A percentile compares a stretch with the other conserved stretches of the same genome.
Evolutionary conservation across 768 basidiomycete genomes (phyloP).

Genomic region (Russula griseocarnosa): DNA sequence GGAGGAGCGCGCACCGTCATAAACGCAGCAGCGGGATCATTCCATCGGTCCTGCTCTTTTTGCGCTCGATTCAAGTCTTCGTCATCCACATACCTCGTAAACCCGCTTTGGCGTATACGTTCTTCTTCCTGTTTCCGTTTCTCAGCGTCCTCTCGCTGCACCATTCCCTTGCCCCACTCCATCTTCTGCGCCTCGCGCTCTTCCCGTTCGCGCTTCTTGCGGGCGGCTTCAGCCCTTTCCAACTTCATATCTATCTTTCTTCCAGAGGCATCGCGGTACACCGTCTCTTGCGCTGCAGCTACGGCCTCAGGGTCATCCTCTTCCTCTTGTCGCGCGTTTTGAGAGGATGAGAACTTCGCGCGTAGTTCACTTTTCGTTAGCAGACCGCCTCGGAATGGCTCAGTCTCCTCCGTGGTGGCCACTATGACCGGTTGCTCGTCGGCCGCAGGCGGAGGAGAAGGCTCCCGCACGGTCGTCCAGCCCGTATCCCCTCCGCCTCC

Average conservation of each 20-base stretch:
- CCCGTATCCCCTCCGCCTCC: slow-evolving; percentile 40
- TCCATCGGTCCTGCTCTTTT: slow-evolving; percentile 82
- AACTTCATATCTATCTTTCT: slow-evolving; percentile 86
- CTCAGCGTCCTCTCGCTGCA: slow-evolving; percentile 80
- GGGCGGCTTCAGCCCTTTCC: slow-evolving; percentile 78
- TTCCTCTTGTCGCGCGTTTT: slow-evolving; percentile 35
- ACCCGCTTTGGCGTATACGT: slow-evolving; percentile 57
- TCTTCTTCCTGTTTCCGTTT: slow-evolving; percentile 60
- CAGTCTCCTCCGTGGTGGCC: slow-evolving; percentile 35
- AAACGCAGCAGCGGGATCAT: slow-evolving; percentile 96
- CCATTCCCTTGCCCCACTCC: slow-evolving; percentile 97
- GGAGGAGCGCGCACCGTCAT: slow-evolving; percentile 63
- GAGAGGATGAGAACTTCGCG: slow-evolving; percentile 49
- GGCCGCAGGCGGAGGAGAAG: slow-evolving; percentile 49
- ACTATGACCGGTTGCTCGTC: slow-evolving; percentile 70
- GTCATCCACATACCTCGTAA: slow-evolving; percentile 82
- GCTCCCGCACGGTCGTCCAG: slow-evolving; percentile 64
- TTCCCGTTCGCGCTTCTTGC: slow-evolving; percentile 72
- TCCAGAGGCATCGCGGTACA: slow-evolving; percentile 89
- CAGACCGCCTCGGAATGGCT: slow-evolving; percentile 68
- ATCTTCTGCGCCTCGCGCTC: slow-evolving; percentile 88
- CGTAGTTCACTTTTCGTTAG: slow-evolving; percentile 72
- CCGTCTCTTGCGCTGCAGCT: slow-evolving; percentile 75
- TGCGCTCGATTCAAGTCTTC: slow-evolving; percentile 78
- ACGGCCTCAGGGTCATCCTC: slow-evolving; percentile 50